Evolutionary conservation across 176 grass and related monocot species (phyloP), one percentile per base, ranked within the genome.

Genomic region (Microstegium vimineum): DNA sequence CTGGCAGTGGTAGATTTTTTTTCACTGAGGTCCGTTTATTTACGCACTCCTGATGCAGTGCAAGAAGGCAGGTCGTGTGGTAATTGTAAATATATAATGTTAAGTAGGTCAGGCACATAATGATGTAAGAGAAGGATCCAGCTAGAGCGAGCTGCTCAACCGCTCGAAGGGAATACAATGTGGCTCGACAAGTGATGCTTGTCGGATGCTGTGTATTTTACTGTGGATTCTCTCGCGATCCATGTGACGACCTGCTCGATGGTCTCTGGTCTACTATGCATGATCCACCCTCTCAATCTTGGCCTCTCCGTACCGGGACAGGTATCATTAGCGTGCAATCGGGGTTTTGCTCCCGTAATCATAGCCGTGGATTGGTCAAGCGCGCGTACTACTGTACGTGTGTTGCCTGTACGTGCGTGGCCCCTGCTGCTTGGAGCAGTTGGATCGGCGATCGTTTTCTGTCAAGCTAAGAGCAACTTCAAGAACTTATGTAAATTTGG

Each of bases 131-230:
- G 49, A 23, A 77, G 36, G 60, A 76, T 76, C 33, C 17, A 31
- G 9, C 32, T 62, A n/a, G n/a, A n/a, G n/a, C n/a, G n/a, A n/a
- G n/a, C n/a, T n/a, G 74, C 56, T 66, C 23, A 27, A 62, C 52
- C 8, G 49, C 76, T 47, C 76, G 5, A 25, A 72, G 57, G 69
- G 84, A 67, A 81, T 74, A 81, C 77, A 69, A 86, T 74, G 84
- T 59, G 0, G 59, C 76, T 49, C 3, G 43, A 59, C 43, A 66
- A 60, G 35, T 26, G 75, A 4, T 9, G n/a, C 56, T 22, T 80
- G 42, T 73, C 59, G 69, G 25, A 56, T 15, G 45, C 60, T 8
- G 77, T 34, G 77, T 57, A 66, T 66, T 74, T 74, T 66, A 86
- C 69, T 26, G 42, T 42, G 26, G 84, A 74, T 86, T 66, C 76